These are phyloP conservation scores for Monilinia polystroma DNA, from an alignment of 2,329 filamentous ascomycete genomes.

Conservation along the genomic window DNA sequence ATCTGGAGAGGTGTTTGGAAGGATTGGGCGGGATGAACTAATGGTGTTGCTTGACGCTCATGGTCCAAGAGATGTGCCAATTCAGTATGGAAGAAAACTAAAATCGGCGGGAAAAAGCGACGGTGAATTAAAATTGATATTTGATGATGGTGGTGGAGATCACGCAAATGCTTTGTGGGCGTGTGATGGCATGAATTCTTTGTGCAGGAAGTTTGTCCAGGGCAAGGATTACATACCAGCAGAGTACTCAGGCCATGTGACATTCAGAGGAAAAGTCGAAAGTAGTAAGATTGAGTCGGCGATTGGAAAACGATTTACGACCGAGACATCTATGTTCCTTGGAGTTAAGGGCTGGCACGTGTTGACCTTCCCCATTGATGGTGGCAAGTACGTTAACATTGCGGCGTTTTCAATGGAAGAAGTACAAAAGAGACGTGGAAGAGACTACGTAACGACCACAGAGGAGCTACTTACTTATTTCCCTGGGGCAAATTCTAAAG, in stretches of 20 bases:
- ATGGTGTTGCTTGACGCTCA: conserved; percentile 23
- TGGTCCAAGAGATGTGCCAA: conserved; percentile 9
- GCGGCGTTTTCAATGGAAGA: conserved; percentile 23
- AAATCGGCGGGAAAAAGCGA: conserved; percentile 12
- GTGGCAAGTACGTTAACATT: conserved; percentile 22
- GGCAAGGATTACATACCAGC: conserved; percentile 22
- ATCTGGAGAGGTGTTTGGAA: no score
- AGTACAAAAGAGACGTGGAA: conserved; percentile 24
- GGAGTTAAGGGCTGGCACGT: conserved; percentile 23
- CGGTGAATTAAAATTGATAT: conserved; percentile 19
- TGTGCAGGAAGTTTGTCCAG: conserved; percentile 25
- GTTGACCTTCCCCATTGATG: conserved; percentile 23
- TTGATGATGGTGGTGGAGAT: conserved; percentile 23
- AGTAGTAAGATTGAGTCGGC: conserved; percentile 17
- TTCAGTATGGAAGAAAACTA: conserved; percentile 22
- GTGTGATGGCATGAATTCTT: conserved; percentile 27
- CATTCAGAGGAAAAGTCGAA: conserved; percentile 18
- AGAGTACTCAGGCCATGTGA: conserved; percentile 22
- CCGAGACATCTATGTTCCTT: conserved; percentile 25
- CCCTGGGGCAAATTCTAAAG: conserved; percentile 20
- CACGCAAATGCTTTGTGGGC: conserved; percentile 23
- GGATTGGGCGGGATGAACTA: conserved; percentile 9
- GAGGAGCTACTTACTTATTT: conserved; percentile 25
- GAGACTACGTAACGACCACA: conserved; percentile 22
- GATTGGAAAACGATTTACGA: conserved; percentile 23